A percentile compares a stretch with the other conserved stretches of the same genome.
These are phyloP conservation scores for Spinellus fusiger DNA, from an alignment of 192 early-diverging fungal genomes.

Conservation along the genomic window DNA sequence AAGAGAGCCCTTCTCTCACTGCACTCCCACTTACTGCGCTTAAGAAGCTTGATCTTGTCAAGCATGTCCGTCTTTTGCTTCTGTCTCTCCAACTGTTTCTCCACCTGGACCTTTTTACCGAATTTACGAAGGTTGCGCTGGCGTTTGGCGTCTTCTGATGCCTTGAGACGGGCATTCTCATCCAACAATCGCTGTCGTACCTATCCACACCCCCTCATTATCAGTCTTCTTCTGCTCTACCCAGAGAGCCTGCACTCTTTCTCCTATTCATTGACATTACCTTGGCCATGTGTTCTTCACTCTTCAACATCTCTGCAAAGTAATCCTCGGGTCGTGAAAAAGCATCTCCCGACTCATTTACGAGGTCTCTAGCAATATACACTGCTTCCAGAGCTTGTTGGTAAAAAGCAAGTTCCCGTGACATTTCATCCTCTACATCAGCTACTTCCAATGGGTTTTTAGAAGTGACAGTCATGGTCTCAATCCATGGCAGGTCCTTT, in stretches of 20 bases:
- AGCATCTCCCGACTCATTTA: slow-evolving; percentile 60
- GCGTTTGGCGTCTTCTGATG: slow-evolving; percentile 76
- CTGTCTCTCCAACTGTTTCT: slow-evolving; percentile 85
- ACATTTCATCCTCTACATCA: slow-evolving; percentile 81
- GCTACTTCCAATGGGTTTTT: slow-evolving; percentile 42
- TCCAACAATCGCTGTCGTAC: slow-evolving; percentile 83
- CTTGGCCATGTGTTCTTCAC: slow-evolving; percentile 88
- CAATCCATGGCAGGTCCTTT: slow-evolving; percentile 62
- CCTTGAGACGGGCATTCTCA: slow-evolving; percentile 73
- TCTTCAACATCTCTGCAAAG: slow-evolving; percentile 98
- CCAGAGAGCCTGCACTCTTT: too few species aligned
- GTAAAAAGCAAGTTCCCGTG: slow-evolving; percentile 92
- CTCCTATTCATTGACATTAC: slow-evolving; percentile 1
- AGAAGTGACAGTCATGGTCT: slow-evolving; percentile 61
- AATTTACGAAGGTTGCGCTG: slow-evolving; percentile 93
- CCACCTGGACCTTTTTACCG: slow-evolving; percentile 93
- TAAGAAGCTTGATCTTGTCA: slow-evolving; percentile 86
- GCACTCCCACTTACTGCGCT: slow-evolving; percentile 84
- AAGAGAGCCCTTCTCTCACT: too few species aligned
- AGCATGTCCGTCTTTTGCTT: slow-evolving; percentile 81
- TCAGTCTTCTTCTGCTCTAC: neutral
- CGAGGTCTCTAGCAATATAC: slow-evolving; percentile 52
- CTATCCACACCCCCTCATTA: too few species aligned
- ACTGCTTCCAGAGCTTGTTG: slow-evolving; percentile 84
- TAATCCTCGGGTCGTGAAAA: slow-evolving; percentile 90